Evolutionary conservation across 495 filamentous ascomycete species (phyloP).

Genomic region (Aspergillus kassunensis): DNA sequence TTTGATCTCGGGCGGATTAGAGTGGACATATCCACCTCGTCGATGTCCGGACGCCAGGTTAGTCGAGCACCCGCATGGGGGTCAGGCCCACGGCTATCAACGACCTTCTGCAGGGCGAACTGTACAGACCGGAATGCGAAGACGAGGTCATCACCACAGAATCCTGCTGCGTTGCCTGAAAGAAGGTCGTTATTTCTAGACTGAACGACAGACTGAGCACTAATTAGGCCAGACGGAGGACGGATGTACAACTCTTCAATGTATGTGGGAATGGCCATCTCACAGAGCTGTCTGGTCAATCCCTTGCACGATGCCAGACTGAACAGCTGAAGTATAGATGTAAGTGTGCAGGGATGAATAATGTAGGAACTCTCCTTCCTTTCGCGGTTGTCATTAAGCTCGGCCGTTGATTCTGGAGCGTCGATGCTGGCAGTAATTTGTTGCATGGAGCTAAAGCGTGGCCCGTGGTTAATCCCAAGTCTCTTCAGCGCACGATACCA

Average conservation of each 20-base stretch:
- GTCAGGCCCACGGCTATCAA: not conserved
- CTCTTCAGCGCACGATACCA: not conserved
- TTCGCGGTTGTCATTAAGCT: not conserved
- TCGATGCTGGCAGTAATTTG: not conserved
- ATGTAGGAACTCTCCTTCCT: not conserved
- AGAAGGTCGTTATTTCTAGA: not conserved
- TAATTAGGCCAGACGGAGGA: not conserved
- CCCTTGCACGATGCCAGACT: not conserved
- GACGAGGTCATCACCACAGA: not conserved
- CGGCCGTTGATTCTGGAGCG: not conserved
- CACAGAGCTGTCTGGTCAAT: not conserved
- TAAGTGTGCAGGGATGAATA: not conserved
- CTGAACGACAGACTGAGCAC: not conserved
- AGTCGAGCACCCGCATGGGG: not conserved
- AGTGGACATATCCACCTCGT: not conserved
- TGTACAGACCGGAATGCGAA: not conserved
- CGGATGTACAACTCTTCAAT: not conserved
- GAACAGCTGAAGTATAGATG: not conserved
- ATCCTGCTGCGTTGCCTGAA: not conserved
- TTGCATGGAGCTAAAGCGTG: not conserved
- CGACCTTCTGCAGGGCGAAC: not conserved
- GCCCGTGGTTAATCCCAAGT: slow-evolving; percentile 2
- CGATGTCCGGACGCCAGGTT: slow-evolving; percentile 4
- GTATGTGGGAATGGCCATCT: not conserved
- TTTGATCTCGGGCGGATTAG: not conserved